phyloP scores from a whole-genome alignment of 176 grass and related monocot species.

The Ensete ventricosum region DNA sequence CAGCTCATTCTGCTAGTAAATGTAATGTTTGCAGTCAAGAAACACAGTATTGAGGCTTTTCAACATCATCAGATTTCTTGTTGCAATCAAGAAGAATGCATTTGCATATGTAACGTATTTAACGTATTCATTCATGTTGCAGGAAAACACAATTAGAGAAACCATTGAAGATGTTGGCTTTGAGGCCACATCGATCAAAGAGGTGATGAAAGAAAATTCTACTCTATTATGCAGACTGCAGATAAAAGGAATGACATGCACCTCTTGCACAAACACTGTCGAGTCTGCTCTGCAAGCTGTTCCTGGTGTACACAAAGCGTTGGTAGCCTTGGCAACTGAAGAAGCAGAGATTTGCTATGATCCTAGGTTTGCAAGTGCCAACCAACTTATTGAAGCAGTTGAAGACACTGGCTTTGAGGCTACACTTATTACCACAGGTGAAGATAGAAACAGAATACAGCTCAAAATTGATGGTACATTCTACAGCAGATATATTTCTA shows the following conservation, averaged over 20 bases:
- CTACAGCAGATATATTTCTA: constrained; percentile 31
- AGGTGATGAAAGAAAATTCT: constrained; percentile 61
- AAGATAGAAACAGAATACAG: constrained; percentile 69
- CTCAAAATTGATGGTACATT: constrained; percentile 63
- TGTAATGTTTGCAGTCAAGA: too few relatives aligned
- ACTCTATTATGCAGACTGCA: constrained; percentile 66
- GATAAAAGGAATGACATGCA: constrained; percentile 92
- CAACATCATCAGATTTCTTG: too few relatives aligned
- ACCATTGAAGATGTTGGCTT: constrained; percentile 85
- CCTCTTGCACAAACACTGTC: constrained; percentile 61
- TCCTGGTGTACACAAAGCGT: constrained; percentile 68
- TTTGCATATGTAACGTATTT: constrained; percentile 4
- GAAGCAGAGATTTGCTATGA: constrained; percentile 80
- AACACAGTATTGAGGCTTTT: too few relatives aligned
- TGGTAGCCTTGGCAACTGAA: constrained; percentile 78
- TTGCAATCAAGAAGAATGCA: background rate
- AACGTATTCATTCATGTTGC: constrained; percentile 28
- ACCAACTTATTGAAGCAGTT: constrained; percentile 44
- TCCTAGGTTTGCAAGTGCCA: constrained; percentile 34
- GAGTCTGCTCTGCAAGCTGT: constrained; percentile 58
- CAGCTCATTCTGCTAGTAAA: too few relatives aligned
- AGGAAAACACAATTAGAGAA: constrained; percentile 79
- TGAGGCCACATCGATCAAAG: constrained; percentile 51
- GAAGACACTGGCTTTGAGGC: constrained; percentile 74
- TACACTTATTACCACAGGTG: constrained; percentile 60